These are phyloP conservation scores for Sophora flavescens DNA, from an alignment of 306 rosid species.

Conservation along the genomic window DNA sequence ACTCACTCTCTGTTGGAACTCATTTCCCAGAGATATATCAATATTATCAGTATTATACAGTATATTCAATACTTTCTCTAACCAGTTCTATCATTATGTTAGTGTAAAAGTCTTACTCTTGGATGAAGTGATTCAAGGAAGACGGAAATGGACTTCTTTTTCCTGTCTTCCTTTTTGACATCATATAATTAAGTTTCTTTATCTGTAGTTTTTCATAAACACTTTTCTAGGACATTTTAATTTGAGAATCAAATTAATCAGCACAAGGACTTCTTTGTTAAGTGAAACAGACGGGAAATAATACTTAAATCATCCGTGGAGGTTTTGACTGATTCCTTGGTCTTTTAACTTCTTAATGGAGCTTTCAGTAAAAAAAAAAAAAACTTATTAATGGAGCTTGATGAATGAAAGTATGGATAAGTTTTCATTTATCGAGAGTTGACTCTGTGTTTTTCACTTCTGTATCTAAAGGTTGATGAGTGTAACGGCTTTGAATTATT, in stretches of 20 bases:
- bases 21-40: too few species aligned
- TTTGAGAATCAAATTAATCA: not conserved
- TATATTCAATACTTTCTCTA: too few species aligned
- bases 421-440: not conserved
- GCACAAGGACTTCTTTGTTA: not conserved
- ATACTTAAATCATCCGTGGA: not conserved
- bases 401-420: not conserved
- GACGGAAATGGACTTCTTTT: not conserved
- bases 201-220: not conserved
- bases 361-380: too few species aligned
- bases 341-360: not conserved
- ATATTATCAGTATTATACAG: too few species aligned
- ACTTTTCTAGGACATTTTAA: not conserved
- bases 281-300: not conserved
- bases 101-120: not conserved
- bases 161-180: not conserved
- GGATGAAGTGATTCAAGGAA: not conserved
- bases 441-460: not conserved
- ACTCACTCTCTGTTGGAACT: too few species aligned
- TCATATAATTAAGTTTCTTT: not conserved
- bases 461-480: not conserved
- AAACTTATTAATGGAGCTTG: not conserved
- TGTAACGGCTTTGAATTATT: conserved; percentile 37
- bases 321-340: not conserved
- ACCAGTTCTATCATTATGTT: too few species aligned